Conservation (phyloP, 2,329 filamentous ascomycete species). For the Nannizziopsis arthrosporioides region DNA sequence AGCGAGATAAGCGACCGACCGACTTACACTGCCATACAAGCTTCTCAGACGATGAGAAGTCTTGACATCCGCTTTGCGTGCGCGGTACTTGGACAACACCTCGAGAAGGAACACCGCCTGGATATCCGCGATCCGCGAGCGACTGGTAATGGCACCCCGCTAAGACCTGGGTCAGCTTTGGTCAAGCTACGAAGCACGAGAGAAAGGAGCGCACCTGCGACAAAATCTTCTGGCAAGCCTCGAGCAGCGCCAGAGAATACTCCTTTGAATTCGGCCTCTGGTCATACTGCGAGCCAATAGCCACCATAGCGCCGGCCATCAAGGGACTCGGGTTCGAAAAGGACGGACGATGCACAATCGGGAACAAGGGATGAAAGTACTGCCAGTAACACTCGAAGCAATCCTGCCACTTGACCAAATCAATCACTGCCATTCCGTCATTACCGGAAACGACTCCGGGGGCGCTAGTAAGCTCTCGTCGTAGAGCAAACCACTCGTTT, state of each 20-base stretch:
- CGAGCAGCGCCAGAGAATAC: conserved; percentile 25
- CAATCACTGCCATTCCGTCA: conserved; percentile 28
- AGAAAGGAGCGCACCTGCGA: conserved; percentile 16
- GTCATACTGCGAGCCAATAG: conserved; percentile 29
- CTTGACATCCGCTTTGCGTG: conserved; percentile 24
- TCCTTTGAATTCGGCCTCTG: conserved; percentile 24
- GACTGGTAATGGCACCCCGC: conserved; percentile 24
- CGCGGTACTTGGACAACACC: conserved; percentile 25
- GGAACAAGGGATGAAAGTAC: conserved; percentile 28
- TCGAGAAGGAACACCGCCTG: conserved; percentile 29
- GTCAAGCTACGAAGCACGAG: not conserved
- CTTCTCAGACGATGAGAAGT: conserved; percentile 25
- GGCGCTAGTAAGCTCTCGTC: conserved; percentile 28
- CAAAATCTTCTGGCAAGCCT: conserved; percentile 25
- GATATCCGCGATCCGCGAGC: conserved; percentile 25
- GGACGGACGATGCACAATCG: conserved; percentile 25
- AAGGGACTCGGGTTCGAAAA: conserved; percentile 25
- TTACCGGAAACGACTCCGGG: conserved; percentile 24
- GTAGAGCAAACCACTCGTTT: conserved; percentile 28
- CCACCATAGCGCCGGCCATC: conserved; percentile 26
- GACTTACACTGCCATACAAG: conserved; percentile 26
- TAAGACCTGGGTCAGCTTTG: conserved; percentile 10
- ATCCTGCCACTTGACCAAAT: conserved; percentile 25
- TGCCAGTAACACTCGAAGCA: conserved; percentile 28
- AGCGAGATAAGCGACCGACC: not conserved